Evolutionary conservation across 306 rosid species (phyloP).

Genomic region (Begonia peltatifolia): DNA sequence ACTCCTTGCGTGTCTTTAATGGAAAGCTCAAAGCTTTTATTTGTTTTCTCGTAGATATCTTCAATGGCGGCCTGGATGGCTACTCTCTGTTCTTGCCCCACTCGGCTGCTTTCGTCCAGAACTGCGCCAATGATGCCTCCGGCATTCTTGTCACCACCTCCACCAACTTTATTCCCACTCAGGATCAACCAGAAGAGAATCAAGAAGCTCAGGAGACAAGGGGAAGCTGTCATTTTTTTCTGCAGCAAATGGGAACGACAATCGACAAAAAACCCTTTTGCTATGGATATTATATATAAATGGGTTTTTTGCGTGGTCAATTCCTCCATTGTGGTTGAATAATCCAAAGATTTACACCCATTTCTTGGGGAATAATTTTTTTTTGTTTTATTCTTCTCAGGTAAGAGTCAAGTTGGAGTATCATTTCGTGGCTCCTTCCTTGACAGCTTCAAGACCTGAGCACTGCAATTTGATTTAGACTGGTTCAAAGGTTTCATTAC

Average conservation of each 20-base stretch:
- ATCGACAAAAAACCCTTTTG: too few species aligned
- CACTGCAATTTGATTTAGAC: too few species aligned
- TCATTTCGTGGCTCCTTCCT: too few species aligned
- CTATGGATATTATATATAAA: too few species aligned
- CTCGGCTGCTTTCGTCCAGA: constrained; percentile 18
- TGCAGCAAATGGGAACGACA: not conserved
- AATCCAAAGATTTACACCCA: too few species aligned
- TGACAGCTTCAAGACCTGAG: too few species aligned
- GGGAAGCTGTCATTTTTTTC: not conserved
- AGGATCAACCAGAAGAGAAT: not conserved
- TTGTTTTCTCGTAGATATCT: constrained; percentile 10
- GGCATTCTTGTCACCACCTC: not conserved
- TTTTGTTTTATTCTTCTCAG: too few species aligned
- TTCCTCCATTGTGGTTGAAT: too few species aligned
- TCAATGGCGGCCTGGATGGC: constrained; percentile 32
- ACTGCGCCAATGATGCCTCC: constrained; percentile 20
- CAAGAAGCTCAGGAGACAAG: not conserved
- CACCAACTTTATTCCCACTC: not conserved
- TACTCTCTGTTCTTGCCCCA: constrained; percentile 32
- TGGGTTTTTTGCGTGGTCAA: too few species aligned
- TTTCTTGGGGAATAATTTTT: too few species aligned
- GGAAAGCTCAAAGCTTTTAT: constrained; percentile 8
- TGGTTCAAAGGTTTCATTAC: too few species aligned
- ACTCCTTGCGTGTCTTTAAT: constrained; percentile 13
- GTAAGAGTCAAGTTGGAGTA: too few species aligned